Evolutionary conservation across 208 protist species (phyloP).

Genomic region (Crithidia sp.): DNA sequence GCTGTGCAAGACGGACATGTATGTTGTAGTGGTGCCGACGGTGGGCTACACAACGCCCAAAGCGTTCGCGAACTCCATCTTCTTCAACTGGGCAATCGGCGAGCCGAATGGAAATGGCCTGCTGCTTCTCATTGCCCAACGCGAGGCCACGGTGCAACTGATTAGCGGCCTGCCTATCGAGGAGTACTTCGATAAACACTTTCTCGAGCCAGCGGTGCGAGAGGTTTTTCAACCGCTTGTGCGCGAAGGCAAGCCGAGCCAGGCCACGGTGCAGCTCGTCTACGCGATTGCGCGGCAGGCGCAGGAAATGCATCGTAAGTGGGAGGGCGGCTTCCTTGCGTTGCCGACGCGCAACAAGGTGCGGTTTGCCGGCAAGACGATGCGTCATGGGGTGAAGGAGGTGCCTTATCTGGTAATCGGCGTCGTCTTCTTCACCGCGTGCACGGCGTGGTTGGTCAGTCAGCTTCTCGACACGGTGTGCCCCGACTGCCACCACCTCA

Average conservation of each 20-base stretch:
- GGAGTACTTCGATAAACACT: constrained; percentile 80
- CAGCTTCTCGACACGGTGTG: constrained; percentile 84
- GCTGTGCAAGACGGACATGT: constrained; percentile 81
- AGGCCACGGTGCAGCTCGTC: constrained; percentile 85
- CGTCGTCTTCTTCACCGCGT: constrained; percentile 62
- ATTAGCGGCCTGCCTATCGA: constrained; percentile 76
- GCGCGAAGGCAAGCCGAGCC: constrained; percentile 73
- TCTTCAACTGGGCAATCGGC: constrained; percentile 87
- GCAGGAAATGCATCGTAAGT: constrained; percentile 75
- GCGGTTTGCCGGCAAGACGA: constrained; percentile 60
- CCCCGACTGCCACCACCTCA: constrained; percentile 67
- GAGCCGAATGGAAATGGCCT: constrained; percentile 78
- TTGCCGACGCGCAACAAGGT: constrained; percentile 77
- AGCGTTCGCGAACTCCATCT: constrained; percentile 86
- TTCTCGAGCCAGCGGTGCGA: constrained; percentile 68
- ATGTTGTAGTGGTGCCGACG: constrained; percentile 86
- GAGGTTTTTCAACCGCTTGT: constrained; percentile 89
- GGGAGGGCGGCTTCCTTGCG: constrained; percentile 64
- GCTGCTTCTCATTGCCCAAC: constrained; percentile 81
- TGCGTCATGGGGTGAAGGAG: constrained; percentile 60
- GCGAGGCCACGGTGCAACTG: constrained; percentile 82
- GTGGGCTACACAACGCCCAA: constrained; percentile 83
- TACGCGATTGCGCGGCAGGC: constrained; percentile 87
- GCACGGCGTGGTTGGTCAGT: constrained; percentile 61
- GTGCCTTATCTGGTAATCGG: constrained; percentile 71